Evolutionary conservation across 2,329 filamentous ascomycete species (phyloP).

Genomic region (Fusarium fracticaudum): DNA sequence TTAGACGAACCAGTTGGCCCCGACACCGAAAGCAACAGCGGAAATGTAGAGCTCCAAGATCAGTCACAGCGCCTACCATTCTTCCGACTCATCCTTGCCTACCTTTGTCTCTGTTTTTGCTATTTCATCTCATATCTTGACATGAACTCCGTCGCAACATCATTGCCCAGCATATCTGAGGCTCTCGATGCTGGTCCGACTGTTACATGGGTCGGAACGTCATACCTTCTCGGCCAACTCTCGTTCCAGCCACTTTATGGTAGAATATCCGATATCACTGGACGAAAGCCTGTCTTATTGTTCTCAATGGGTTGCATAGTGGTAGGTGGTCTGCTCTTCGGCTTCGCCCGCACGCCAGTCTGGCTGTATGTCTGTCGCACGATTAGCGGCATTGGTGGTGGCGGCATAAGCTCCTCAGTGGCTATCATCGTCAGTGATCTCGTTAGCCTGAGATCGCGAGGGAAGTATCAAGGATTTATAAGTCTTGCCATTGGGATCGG

Average conservation of each 20-base stretch:
- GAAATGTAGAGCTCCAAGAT: background rate
- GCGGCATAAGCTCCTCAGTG: background rate
- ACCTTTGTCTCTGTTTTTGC: background rate
- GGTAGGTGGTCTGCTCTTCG: slow-evolving; percentile 45
- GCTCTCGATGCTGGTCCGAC: slow-evolving; percentile 46
- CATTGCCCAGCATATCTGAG: slow-evolving; percentile 50
- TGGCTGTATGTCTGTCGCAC: background rate
- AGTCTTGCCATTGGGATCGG: background rate
- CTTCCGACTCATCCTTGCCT: background rate
- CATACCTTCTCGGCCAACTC: slow-evolving; percentile 50
- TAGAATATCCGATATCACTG: slow-evolving; percentile 49
- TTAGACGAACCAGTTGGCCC: rapidly evolving
- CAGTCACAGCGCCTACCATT: background rate
- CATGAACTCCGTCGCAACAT: slow-evolving; percentile 48
- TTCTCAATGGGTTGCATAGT: slow-evolving; percentile 44
- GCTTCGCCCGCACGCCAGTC: slow-evolving; percentile 37
- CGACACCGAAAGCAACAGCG: background rate
- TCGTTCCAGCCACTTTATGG: slow-evolving; percentile 50
- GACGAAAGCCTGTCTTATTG: slow-evolving; percentile 47
- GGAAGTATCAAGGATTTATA: slow-evolving; percentile 39
- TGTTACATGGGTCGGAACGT: slow-evolving; percentile 50
- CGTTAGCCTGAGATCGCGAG: slow-evolving; percentile 44
- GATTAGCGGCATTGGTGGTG: background rate
- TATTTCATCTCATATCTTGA: slow-evolving; percentile 46
- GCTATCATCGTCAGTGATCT: background rate